A percentile compares a stretch with the other conserved stretches of the same genome.
phyloP scores from a whole-genome alignment of 1,284 basidiomycete species.

The Thecaphora thlaspeos region DNA sequence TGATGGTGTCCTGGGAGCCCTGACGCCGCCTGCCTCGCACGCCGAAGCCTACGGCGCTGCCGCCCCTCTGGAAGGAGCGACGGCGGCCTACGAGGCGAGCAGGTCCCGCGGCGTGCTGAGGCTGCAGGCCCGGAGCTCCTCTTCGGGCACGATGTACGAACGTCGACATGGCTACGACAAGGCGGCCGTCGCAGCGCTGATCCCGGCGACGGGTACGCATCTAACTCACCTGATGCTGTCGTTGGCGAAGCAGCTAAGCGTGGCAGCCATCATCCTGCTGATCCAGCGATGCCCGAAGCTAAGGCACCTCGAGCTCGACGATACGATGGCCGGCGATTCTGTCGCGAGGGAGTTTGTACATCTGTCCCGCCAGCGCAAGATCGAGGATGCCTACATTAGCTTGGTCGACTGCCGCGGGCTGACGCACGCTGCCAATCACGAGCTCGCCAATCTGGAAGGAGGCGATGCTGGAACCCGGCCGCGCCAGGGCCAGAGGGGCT shows the following conservation, averaged over 20 bases:
- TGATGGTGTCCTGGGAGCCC: conserved; percentile 68
- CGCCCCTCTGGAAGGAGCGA: conserved; percentile 3
- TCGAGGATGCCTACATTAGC: conserved; percentile 33
- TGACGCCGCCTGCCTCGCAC: conserved; percentile 64
- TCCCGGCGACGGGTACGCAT: conserved; percentile 63
- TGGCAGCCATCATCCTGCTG: conserved; percentile 24
- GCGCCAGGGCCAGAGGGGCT: conserved; percentile 17
- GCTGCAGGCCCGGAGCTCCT: too few species aligned
- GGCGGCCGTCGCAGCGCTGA: conserved; percentile 21
- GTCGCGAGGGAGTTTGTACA: conserved; percentile 37
- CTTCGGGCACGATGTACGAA: too few species aligned
- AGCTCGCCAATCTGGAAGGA: conserved; percentile 15
- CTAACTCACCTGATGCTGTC: conserved; percentile 76
- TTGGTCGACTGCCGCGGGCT: conserved; percentile 42
- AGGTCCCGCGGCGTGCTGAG: too few species aligned
- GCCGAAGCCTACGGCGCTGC: conserved; percentile 23
- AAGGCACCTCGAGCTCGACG: conserved; percentile 42
- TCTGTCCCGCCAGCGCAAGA: conserved; percentile 26
- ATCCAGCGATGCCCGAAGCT: conserved; percentile 36
- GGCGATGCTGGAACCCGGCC: conserved; percentile 16
- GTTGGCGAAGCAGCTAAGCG: conserved; percentile 18
- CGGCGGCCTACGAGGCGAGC: neutral
- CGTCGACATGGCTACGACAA: conserved; percentile 7
- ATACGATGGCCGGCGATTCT: conserved; percentile 32
- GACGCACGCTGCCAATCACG: conserved; percentile 18